Conservation (phyloP, 129 eudicot genomes). For the Helichrysum umbraculigerum region DNA sequence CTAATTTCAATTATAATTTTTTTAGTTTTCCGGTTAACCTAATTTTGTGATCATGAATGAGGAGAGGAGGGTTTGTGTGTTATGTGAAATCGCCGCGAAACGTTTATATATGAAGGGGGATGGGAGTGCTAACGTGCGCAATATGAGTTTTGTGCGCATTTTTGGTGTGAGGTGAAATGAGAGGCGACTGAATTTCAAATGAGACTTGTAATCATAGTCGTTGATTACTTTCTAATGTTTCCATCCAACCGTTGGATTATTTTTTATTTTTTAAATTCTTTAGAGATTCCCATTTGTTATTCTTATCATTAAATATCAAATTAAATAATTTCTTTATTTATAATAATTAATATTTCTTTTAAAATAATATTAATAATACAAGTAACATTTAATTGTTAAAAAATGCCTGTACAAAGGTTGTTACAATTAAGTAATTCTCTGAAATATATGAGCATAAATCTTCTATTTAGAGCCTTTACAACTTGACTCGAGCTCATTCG, state of each 20-base stretch:
- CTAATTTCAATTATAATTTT: neutral
- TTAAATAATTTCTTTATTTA: too few species aligned
- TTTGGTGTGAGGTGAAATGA: conserved; percentile 26
- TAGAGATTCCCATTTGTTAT: too few species aligned
- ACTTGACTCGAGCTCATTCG: too few species aligned
- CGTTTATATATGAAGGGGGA: conserved; percentile 35
- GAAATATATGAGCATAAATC: too few species aligned
- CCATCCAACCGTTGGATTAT: conserved; percentile 28
- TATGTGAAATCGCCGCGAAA: conserved; percentile 51
- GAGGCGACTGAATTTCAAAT: conserved; percentile 41
- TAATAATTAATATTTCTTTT: too few species aligned
- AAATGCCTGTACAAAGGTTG: too few species aligned
- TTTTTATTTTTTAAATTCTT: neutral
- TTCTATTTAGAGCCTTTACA: too few species aligned
- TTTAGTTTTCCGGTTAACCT: neutral
- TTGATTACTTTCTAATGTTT: conserved; percentile 4
- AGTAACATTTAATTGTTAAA: too few species aligned
- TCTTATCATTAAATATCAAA: too few species aligned
- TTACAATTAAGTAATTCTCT: too few species aligned
- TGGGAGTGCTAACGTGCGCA: conserved; percentile 37
- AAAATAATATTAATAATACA: too few species aligned
- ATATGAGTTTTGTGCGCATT: conserved; percentile 29
- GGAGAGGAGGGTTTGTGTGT: conserved; percentile 4
- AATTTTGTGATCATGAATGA: neutral
- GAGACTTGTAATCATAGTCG: neutral